phyloP scores from a whole-genome alignment of 257 asterid genomes.

The Solanum boliviense region DNA sequence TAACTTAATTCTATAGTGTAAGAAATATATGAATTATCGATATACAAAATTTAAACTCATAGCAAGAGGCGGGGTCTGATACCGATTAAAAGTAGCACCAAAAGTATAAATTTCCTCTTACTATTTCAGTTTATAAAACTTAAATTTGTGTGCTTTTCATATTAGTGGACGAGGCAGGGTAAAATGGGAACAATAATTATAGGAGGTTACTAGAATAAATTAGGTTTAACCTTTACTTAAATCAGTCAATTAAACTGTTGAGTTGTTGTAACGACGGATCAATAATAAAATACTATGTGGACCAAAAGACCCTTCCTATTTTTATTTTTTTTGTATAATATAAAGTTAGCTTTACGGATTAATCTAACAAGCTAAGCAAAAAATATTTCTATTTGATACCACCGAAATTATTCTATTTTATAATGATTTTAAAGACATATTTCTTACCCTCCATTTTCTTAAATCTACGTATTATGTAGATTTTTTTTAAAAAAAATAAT shows the following conservation, averaged over 20 bases:
- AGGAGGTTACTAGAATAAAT: constrained; percentile 13
- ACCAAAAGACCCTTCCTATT: neutral
- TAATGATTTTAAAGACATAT: neutral
- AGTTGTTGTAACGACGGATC: constrained; percentile 17
- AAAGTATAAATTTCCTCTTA: neutral
- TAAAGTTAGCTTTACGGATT: neutral
- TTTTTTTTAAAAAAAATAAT: fast-evolving
- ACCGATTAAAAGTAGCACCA: neutral
- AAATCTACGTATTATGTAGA: neutral
- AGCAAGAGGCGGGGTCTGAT: neutral
- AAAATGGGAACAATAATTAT: neutral
- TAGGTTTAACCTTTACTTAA: constrained; percentile 16
- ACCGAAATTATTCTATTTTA: neutral
- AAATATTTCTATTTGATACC: neutral
- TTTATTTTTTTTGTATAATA: neutral
- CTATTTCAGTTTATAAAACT: neutral
- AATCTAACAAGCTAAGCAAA: neutral
- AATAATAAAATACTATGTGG: neutral
- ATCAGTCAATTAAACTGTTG: constrained; percentile 20
- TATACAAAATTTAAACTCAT: neutral
- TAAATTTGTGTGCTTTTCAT: neutral
- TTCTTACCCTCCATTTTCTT: neutral
- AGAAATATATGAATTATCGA: neutral
- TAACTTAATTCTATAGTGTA: neutral
- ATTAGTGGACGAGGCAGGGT: neutral